Base-by-base conservation (phyloP, 139 green algal genomes). In the Picochlorum sp. region DNA sequence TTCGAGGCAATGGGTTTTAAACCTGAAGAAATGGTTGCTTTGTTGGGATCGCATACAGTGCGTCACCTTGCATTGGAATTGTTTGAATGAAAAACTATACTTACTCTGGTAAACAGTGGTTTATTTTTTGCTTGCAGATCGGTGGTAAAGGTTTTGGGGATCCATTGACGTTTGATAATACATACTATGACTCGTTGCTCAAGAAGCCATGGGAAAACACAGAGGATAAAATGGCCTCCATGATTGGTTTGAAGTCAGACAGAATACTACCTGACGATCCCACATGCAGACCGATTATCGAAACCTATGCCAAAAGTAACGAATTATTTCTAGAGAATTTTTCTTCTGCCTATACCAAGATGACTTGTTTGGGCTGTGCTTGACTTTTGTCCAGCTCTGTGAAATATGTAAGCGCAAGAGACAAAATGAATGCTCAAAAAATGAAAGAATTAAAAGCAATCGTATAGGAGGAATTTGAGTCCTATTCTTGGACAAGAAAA, bases 141-240 rank as follows among this genome's bases (percentile, higher is more conserved):
- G 85, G 85, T 51, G 73, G 45, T 61, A 97, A 97, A 65, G 90
- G 90, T 18, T 97, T 89, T 67, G 91, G 91, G 3, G 84, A 92
- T 50, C 76, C 89, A 12, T 35, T 79, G 10, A 82, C 66, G 3
- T 98, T 98, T 81, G 87, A 95, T 76, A 96, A 94, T 55, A 64
- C 60, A 0, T 98, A 98, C 75, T 98, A 82, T 73, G 82, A 50
- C 35, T 64, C 67, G 4, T 73, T 95, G 61, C 69, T 91, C 57
- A 33, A 65, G 13, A 81, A 78, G 59, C 85, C 85, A 3, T 93
- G 85, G 85, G 51, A 40, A 3, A 65, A 68, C 35, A 69, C 61
- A 20, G 59, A 41, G 26, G 51, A 57, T 43, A 35, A 59, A 26
- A 74, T 77, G 65, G 51, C 49, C 35, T 25, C 55, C 52, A 57